Evolutionary conservation across 305 asterid genomes (phyloP), one percentile per base, ranked within the genome.

Genomic region (Fraxinus baroniana): DNA sequence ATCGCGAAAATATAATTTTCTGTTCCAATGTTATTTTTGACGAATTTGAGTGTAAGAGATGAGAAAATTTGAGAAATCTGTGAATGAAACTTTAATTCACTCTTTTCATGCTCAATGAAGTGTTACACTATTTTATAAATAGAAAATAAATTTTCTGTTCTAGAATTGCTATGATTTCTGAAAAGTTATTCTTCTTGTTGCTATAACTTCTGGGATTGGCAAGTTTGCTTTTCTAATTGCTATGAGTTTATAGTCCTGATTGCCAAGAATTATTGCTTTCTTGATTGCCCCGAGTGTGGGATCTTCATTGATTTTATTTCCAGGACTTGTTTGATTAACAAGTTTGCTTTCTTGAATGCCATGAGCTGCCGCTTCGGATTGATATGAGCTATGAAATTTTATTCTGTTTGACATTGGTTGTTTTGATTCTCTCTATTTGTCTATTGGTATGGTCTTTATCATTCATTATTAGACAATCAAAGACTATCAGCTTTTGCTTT

Each of bases 11-110:
- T 52, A 77, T 79, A 57, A 62, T 18, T 75, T 66, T 41, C 73
- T 60, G 77, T 66, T 80, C 10, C 64, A 64, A 80, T 74, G 76
- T 33, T 71, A 9, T 32, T 32, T 71, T 71, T 71, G 24, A 71
- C 17, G 76, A 33, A 71, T 32, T 71, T 33, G 41, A 32, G 44
- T 71, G 7, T 32, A 28, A 30, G 76, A 32, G 15, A 71, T 17
- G 15, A 71, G 76, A 71, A 71, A 17, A 1, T 13, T 28, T 70
- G 75, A 32, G 76, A 71, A 71, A 15, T 17, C 46, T 71, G 44
- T 71, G 46, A 71, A 71, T 33, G 15, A 68, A 68, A 68, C 15
- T 68, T 68, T 28, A 28, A 24, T 66, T 66, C 74, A 66, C 74
- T 66, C 36, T 52, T 66, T 12, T 15, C 41, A 5, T 28, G 37